Percentiles rank a stretch among this genome's conserved stretches.
Conservation (phyloP, 441 rosid genomes). For the Flueggea neowawraea region DNA sequence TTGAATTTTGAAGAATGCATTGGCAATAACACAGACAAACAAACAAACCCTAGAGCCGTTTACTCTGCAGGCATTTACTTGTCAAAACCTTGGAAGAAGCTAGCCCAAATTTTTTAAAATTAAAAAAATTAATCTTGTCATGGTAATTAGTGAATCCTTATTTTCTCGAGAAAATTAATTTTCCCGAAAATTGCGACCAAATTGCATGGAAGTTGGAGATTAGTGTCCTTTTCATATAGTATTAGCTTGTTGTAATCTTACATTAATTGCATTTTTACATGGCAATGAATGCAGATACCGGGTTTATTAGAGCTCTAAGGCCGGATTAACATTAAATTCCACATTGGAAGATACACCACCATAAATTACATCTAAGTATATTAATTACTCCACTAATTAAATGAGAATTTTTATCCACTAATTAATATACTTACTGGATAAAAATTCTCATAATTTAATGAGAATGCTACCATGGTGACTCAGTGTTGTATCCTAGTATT, state of each 20-base stretch:
- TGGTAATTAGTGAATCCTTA: constrained; percentile 16
- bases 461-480: no score
- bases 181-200: constrained; percentile 8
- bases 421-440: no score
- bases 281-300: no score
- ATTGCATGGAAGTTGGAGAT: constrained; percentile 20
- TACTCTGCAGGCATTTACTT: constrained; percentile 33
- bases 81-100: constrained; percentile 23
- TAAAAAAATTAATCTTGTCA: background rate
- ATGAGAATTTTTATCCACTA: no score
- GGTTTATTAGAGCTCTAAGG: no score
- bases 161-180: constrained; percentile 20
- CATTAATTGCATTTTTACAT: background rate
- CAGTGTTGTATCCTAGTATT: no score
- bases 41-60: constrained; percentile 16
- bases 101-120: background rate
- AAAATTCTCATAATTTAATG: no score
- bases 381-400: no score
- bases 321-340: no score
- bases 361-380: no score
- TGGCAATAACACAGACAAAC: constrained; percentile 8
- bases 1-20: background rate
- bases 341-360: no score
- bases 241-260: no score
- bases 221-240: background rate